Evolutionary conservation across 352 stramenopile species (phyloP).

Genomic region (Globisporangium abappressorium): DNA sequence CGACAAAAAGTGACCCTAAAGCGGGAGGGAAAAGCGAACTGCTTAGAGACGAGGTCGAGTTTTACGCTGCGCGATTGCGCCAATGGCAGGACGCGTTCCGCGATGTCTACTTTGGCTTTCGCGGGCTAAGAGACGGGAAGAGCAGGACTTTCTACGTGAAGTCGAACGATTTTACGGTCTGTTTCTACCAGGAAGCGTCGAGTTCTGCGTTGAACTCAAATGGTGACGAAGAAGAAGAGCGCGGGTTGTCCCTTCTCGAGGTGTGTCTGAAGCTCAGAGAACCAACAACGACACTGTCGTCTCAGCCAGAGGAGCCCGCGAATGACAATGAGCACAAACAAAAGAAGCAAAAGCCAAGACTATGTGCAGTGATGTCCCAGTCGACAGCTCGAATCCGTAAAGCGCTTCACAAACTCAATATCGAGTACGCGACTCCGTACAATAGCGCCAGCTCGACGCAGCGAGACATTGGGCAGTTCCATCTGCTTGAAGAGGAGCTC

Average conservation of each 20-base stretch:
- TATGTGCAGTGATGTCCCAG: constrained; percentile 66
- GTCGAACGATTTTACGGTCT: constrained; percentile 60
- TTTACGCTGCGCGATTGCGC: constrained; percentile 52
- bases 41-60: constrained; percentile 53
- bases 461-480: constrained; percentile 41
- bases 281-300: not conserved
- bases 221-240: not conserved
- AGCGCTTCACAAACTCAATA: constrained; percentile 55
- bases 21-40: constrained; percentile 25
- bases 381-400: constrained; percentile 65
- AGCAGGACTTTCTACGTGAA: constrained; percentile 47
- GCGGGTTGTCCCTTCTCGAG: constrained; percentile 23
- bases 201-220: not conserved
- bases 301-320: not conserved
- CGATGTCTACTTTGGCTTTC: constrained; percentile 66
- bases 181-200: constrained; percentile 38
- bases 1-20: constrained; percentile 26
- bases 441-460: constrained; percentile 36
- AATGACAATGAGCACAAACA: not conserved
- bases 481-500: constrained; percentile 47
- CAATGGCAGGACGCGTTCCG: constrained; percentile 71
- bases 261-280: constrained; percentile 31
- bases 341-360: constrained; percentile 7
- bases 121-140: constrained; percentile 7
- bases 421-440: constrained; percentile 59